Conservation (phyloP, 768 basidiomycete species). For the Rubroboletus satanas region DNA sequence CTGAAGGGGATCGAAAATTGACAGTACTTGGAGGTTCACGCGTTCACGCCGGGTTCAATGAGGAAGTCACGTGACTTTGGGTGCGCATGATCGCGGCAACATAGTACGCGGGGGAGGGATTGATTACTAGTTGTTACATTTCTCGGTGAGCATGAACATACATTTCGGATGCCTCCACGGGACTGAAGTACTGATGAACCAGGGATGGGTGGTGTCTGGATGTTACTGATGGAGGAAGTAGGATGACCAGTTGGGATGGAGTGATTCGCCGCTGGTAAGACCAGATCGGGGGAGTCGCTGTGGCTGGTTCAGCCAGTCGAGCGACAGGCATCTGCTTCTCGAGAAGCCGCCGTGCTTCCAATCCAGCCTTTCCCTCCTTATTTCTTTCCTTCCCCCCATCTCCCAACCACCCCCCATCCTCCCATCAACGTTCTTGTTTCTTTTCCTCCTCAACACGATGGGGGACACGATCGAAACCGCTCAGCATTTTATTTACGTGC, state of each 20-base stretch:
- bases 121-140: neutral
- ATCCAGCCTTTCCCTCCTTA: conserved; percentile 21
- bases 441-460: conserved; percentile 32
- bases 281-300: conserved; percentile 30
- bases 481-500: conserved; percentile 75
- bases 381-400: conserved; percentile 25
- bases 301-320: conserved; percentile 18
- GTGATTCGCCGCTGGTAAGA: conserved; percentile 28
- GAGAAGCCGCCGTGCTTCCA: conserved; percentile 30
- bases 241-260: conserved; percentile 13
- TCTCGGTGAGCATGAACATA: neutral
- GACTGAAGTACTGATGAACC: neutral
- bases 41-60: neutral
- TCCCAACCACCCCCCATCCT: conserved; percentile 3
- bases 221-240: conserved; percentile 5
- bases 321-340: conserved; percentile 26
- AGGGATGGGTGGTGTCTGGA: neutral
- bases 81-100: neutral
- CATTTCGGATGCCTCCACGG: neutral
- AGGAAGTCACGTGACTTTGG: conserved; percentile 11
- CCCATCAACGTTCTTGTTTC: conserved; percentile 9
- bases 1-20: neutral
- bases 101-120: neutral
- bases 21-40: too few species aligned
- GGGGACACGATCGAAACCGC: conserved; percentile 51